These are phyloP conservation scores for Miamiensis avidus DNA, from an alignment of 169 alveolate genomes.

Conservation along the genomic window DNA sequence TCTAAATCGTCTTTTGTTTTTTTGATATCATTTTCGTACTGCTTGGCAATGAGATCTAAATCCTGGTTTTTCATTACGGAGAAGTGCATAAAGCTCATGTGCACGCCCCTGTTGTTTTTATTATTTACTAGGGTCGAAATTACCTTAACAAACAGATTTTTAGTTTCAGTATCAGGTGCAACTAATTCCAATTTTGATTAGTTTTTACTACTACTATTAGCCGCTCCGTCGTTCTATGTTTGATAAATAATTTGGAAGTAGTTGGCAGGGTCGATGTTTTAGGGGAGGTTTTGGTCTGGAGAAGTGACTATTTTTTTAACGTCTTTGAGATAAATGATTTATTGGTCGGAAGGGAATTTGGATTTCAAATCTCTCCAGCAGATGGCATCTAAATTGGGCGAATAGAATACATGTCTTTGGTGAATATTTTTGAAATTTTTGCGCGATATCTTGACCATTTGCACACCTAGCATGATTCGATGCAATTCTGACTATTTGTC, in stretches of 20 bases:
- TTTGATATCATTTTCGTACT: background rate
- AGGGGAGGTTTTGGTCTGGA: background rate
- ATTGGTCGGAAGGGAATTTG: background rate
- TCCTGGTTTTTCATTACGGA: background rate
- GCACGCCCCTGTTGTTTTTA: background rate
- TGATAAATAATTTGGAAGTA: no score
- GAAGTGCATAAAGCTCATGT: background rate
- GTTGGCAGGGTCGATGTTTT: background rate
- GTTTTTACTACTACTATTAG: no score
- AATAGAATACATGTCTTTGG: background rate
- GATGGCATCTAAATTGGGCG: background rate
- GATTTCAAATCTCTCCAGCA: background rate
- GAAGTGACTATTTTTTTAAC: background rate
- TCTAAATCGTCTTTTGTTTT: background rate
- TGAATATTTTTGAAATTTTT: background rate
- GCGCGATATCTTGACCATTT: background rate
- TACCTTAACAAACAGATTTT: background rate
- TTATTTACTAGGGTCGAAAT: background rate
- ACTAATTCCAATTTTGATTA: background rate
- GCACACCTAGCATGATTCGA: background rate
- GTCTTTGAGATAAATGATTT: background rate
- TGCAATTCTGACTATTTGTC: background rate
- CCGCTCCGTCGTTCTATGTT: no score
- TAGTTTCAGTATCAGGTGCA: background rate
- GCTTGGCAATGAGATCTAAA: background rate